Evolutionary conservation across 305 asterid species (phyloP).

Genomic region (Solanum hybrid): DNA sequence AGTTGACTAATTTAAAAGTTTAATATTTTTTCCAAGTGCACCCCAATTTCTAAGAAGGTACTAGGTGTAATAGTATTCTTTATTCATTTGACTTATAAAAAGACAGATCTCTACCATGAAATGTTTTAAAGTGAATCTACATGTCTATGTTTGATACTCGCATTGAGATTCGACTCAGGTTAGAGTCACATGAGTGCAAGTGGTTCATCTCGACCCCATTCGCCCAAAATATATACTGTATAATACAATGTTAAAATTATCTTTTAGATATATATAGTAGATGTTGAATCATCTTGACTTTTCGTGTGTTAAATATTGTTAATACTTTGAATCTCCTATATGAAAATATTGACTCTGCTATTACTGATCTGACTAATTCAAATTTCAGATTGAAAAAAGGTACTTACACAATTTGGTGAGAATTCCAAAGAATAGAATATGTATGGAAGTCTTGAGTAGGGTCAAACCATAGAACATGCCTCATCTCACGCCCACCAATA

Average conservation of each 20-base stretch:
- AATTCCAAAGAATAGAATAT: constrained; percentile 78
- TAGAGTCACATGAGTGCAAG: not conserved
- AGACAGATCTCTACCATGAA: not conserved
- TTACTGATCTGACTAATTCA: not conserved
- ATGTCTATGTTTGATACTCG: not conserved
- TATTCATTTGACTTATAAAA: not conserved
- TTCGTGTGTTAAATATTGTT: not conserved
- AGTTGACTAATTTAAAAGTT: not conserved
- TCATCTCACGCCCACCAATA: constrained; percentile 77
- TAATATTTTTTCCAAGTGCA: not conserved
- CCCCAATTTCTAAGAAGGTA: not conserved
- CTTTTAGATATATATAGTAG: not conserved
- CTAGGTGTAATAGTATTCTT: not conserved
- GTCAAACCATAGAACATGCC: constrained; percentile 80
- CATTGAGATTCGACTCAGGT: not conserved
- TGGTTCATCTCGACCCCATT: not conserved
- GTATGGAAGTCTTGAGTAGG: constrained; percentile 74
- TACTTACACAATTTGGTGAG: constrained; percentile 62
- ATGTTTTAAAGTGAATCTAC: not conserved
- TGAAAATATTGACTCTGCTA: not conserved
- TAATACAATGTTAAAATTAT: too few relatives aligned
- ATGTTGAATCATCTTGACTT: not conserved
- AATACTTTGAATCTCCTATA: not conserved
- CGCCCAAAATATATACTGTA: not conserved
- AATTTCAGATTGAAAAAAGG: not conserved